phyloP scores from a whole-genome alignment of 768 basidiomycete species.

The Panus rudis region DNA sequence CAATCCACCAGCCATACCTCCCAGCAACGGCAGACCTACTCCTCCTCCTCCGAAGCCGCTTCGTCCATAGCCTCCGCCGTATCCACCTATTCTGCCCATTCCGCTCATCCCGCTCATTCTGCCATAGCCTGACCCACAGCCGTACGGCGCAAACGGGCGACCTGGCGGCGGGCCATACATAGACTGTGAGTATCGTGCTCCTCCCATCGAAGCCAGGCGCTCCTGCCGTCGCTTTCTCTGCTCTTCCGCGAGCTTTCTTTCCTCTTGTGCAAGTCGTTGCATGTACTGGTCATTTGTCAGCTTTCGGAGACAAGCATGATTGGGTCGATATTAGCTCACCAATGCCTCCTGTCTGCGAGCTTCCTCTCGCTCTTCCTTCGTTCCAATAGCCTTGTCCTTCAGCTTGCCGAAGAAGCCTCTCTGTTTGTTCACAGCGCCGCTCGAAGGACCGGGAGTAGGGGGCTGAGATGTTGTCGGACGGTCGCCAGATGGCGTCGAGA shows the following conservation, averaged over 20 bases:
- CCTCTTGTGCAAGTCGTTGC: constrained; percentile 12
- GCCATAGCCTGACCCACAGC: constrained; percentile 1
- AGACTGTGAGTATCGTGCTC: constrained; percentile 6
- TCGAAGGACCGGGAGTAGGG: constrained; percentile 6
- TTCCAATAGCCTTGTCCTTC: constrained; percentile 58
- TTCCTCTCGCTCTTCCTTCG: constrained; percentile 56
- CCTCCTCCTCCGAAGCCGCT: constrained; percentile 25
- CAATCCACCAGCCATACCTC: constrained; percentile 31
- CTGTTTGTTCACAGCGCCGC: constrained; percentile 24
- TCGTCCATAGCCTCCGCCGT: constrained; percentile 11
- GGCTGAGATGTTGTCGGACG: constrained; percentile 13
- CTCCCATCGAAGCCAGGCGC: constrained; percentile 7
- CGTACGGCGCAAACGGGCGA: constrained; percentile 4
- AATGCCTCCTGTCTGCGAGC: constrained; percentile 24
- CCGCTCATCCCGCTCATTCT: neutral
- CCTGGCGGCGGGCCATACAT: constrained; percentile 22
- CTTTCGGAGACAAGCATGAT: too few species aligned
- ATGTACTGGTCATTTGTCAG: too few species aligned
- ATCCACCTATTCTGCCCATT: neutral
- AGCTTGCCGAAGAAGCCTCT: constrained; percentile 52
- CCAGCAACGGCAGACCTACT: constrained; percentile 24
- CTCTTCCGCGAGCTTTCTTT: constrained; percentile 6
- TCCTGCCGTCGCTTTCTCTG: constrained; percentile 12
- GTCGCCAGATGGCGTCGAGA: constrained; percentile 1
- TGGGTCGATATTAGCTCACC: too few species aligned